These are phyloP conservation scores for Neodidymelliopsis sp. DNA, from an alignment of 2,329 filamentous ascomycete species.

Conservation along the genomic window DNA sequence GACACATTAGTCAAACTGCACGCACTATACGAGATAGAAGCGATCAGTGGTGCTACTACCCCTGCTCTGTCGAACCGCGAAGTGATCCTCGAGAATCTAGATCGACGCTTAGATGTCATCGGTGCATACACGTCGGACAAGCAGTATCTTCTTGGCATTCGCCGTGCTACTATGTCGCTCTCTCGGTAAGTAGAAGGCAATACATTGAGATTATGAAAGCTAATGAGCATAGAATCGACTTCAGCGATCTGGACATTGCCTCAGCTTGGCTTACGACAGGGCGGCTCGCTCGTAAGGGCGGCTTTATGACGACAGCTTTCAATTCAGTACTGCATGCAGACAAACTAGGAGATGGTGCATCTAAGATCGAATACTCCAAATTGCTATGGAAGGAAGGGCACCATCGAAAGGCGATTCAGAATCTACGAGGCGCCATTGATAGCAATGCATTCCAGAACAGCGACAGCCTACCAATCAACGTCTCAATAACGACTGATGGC, in stretches of 20 bases:
- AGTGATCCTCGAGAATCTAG: conserved; percentile 62
- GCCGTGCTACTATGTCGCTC: conserved; percentile 86
- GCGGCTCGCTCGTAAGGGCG: conserved; percentile 83
- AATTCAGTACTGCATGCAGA: conserved; percentile 91
- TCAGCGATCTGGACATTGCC: conserved; percentile 77
- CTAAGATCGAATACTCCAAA: conserved; percentile 92
- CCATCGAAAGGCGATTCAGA: conserved; percentile 93
- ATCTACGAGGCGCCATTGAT: conserved; percentile 83
- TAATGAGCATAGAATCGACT: conserved; percentile 56
- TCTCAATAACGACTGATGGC: conserved; percentile 49
- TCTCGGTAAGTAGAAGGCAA: conserved; percentile 63
- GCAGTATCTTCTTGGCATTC: conserved; percentile 86
- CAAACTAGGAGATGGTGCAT: conserved; percentile 81
- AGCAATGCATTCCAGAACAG: conserved; percentile 74
- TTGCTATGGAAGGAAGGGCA: conserved; percentile 93
- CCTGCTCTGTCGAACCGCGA: conserved; percentile 48
- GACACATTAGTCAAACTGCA: conserved; percentile 87
- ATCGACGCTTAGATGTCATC: conserved; percentile 83
- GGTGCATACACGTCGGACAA: conserved; percentile 92
- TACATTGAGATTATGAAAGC: conserved; percentile 4
- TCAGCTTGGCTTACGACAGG: conserved; percentile 86
- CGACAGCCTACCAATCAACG: conserved; percentile 47
- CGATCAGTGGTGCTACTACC: conserved; percentile 63
- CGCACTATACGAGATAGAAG: conserved; percentile 84
- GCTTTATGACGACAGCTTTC: conserved; percentile 85